Conservation (phyloP, 1,284 basidiomycete genomes). For the Trichosporon coremiiforme region DNA sequence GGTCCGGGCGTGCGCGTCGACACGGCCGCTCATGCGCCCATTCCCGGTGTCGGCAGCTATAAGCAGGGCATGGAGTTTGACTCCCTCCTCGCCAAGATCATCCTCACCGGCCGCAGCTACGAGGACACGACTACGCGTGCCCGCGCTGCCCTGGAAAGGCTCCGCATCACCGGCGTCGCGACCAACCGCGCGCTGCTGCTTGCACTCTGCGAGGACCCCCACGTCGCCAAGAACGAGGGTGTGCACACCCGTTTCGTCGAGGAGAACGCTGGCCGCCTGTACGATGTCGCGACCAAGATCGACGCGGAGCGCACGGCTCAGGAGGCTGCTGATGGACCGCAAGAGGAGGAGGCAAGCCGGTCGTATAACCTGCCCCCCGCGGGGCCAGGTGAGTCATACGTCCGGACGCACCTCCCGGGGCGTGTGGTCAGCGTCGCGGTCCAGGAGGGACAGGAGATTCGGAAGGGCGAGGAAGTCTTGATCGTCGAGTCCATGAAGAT, state of each 20-base stretch:
- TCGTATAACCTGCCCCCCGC: slow-evolving; percentile 24
- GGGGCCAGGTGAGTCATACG: slow-evolving; percentile 27
- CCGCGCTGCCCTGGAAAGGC: slow-evolving; percentile 24
- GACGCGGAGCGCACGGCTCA: slow-evolving; percentile 21
- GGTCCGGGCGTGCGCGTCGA: slow-evolving; percentile 31
- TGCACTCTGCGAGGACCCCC: slow-evolving; percentile 27
- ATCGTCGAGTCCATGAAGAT: slow-evolving; percentile 35
- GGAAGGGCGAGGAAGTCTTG: slow-evolving; percentile 26
- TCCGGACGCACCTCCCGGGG: slow-evolving; percentile 30
- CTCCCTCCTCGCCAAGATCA: slow-evolving; percentile 33
- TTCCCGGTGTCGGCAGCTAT: slow-evolving; percentile 22
- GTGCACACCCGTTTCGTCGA: slow-evolving; percentile 30
- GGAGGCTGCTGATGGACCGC: neutral
- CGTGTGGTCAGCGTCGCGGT: slow-evolving; percentile 26
- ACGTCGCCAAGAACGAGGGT: slow-evolving; percentile 23
- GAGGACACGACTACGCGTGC: slow-evolving; percentile 20
- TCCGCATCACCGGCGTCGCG: slow-evolving; percentile 27
- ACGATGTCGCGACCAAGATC: slow-evolving; percentile 20
- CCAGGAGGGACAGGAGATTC: slow-evolving; percentile 21
- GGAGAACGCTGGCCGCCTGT: slow-evolving; percentile 22
- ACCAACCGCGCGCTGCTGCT: slow-evolving; percentile 30
- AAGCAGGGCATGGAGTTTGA: slow-evolving; percentile 32
- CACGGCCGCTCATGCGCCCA: slow-evolving; percentile 31
- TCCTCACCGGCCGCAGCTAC: slow-evolving; percentile 26
- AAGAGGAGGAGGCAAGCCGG: neutral